A percentile compares a stretch with the other conserved stretches of the same genome.
phyloP scores from a whole-genome alignment of 2,329 filamentous ascomycete genomes.

The Aureobasidium sp. region DNA sequence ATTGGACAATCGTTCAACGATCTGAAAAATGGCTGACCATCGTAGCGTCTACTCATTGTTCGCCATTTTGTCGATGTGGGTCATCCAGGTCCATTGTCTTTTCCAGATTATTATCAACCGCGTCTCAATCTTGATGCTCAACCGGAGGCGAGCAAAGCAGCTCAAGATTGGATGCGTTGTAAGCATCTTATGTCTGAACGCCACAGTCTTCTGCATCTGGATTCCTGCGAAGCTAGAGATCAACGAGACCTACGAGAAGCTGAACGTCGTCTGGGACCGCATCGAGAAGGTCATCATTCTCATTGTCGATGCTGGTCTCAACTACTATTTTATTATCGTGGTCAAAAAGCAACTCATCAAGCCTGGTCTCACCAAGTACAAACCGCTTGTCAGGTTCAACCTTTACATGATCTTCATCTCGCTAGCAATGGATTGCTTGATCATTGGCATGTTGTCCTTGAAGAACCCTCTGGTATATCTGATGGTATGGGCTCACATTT shows the following conservation, averaged over 20 bases:
- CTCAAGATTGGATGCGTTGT: constrained; percentile 32
- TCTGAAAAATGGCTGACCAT: not conserved
- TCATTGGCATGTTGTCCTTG: constrained; percentile 43
- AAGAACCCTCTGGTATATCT: constrained; percentile 39
- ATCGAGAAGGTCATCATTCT: constrained; percentile 34
- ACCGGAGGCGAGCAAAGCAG: constrained; percentile 22
- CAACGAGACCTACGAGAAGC: constrained; percentile 25
- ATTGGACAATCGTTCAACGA: not conserved
- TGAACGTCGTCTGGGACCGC: constrained; percentile 35
- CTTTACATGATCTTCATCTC: constrained; percentile 45
- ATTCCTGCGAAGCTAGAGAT: constrained; percentile 34
- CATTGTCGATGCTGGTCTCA: constrained; percentile 31
- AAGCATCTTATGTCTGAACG: constrained; percentile 32
- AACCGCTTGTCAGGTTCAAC: constrained; percentile 45
- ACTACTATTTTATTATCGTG: constrained; percentile 34
- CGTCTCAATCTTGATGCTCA: constrained; percentile 24
- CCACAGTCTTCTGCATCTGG: constrained; percentile 13
- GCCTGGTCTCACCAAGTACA: constrained; percentile 46
- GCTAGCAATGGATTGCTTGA: constrained; percentile 43
- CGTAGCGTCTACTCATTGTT: not conserved
- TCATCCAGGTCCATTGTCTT: constrained; percentile 16
- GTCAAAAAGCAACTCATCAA: constrained; percentile 43
- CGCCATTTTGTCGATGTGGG: constrained; percentile 5
- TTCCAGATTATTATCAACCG: constrained; percentile 36
- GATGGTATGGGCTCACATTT: not conserved